phyloP scores from a whole-genome alignment of 2,329 filamentous ascomycete genomes.

The Penicillium fuscoglaucum region DNA sequence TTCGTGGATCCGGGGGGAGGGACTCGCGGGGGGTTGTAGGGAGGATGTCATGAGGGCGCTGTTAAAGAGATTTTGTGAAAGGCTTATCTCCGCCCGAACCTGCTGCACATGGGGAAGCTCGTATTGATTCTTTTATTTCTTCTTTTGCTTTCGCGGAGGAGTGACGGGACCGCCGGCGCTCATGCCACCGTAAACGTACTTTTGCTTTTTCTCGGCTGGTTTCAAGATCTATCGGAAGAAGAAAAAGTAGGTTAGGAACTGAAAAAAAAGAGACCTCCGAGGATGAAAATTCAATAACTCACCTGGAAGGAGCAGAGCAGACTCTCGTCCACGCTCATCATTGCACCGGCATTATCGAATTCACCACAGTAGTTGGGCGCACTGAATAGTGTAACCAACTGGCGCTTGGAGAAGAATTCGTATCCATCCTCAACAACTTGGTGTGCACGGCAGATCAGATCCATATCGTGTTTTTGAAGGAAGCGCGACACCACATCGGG shows the following conservation, averaged over 20 bases:
- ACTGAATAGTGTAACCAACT: constrained; percentile 95
- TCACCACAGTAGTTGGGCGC: constrained; percentile 99
- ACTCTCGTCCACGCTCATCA: constrained; percentile 99
- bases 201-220: constrained; percentile 99
- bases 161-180: constrained; percentile 69
- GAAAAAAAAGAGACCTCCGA: neutral
- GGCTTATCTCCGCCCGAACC: constrained; percentile 91
- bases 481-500: constrained; percentile 97
- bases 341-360: constrained; percentile 98
- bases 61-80: constrained; percentile 32
- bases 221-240: constrained; percentile 75
- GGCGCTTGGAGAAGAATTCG: constrained; percentile 98
- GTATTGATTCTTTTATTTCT: constrained; percentile 70
- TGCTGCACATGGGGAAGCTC: constrained; percentile 73
- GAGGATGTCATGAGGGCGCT: constrained; percentile 30
- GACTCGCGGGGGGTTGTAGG: constrained; percentile 24
- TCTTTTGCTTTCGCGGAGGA: constrained; percentile 70
- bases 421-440: constrained; percentile 99
- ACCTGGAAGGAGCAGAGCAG: constrained; percentile 99
- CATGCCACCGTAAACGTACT: constrained; percentile 84
- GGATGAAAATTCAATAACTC: constrained; percentile 25
- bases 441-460: constrained; percentile 96
- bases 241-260: constrained; percentile 16
- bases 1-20: constrained; percentile 23
- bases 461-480: constrained; percentile 99